These are phyloP conservation scores for Penicillium sp. DNA, from an alignment of 2,329 filamentous ascomycete genomes.

Conservation along the genomic window DNA sequence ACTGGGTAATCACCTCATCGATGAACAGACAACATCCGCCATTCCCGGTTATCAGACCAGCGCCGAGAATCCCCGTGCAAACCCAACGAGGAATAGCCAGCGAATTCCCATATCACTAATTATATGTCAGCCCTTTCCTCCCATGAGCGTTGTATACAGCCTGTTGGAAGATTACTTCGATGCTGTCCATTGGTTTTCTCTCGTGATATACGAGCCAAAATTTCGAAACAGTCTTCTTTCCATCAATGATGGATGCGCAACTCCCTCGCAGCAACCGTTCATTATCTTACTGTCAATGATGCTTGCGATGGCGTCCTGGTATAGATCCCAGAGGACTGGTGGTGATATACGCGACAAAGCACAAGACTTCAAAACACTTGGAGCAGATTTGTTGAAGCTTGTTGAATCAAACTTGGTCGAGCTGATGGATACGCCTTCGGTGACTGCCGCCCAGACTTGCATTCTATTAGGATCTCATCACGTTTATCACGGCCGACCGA, in stretches of 20 bases:
- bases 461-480: constrained; percentile 45
- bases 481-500: constrained; percentile 47
- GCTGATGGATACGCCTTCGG: constrained; percentile 44
- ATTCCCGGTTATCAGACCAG: constrained; percentile 35
- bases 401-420: constrained; percentile 41
- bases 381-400: constrained; percentile 19
- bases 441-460: constrained; percentile 42
- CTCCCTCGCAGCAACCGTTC: constrained; percentile 38
- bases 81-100: constrained; percentile 15
- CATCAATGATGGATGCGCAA: constrained; percentile 37
- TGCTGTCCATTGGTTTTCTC: constrained; percentile 49
- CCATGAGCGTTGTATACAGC: constrained; percentile 28
- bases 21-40: constrained; percentile 35
- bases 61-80: constrained; percentile 5
- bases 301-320: constrained; percentile 44
- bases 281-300: constrained; percentile 41
- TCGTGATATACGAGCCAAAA: constrained; percentile 46
- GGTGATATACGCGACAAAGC: constrained; percentile 14
- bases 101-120: constrained; percentile 29
- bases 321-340: constrained; percentile 29
- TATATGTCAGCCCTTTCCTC: constrained; percentile 32
- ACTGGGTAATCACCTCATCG: constrained; percentile 29
- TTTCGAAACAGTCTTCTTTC: constrained; percentile 38
- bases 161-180: constrained; percentile 46
- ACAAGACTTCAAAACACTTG: constrained; percentile 17